Conservation (phyloP, 75 land plant species). For the Selaginella tamariscina region DNA sequence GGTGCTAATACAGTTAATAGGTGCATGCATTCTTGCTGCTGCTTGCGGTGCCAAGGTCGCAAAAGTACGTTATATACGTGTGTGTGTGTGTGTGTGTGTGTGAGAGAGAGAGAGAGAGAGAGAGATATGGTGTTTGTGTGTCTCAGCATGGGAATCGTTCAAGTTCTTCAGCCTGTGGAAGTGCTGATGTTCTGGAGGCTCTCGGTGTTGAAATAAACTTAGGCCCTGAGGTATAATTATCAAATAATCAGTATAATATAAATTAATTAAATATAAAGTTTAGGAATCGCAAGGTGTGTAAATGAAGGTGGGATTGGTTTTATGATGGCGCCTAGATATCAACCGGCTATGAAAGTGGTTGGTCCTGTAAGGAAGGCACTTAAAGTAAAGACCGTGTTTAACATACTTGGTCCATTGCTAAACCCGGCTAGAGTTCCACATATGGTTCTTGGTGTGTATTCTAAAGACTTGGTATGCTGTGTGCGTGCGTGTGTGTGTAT, state of each 20-base stretch:
- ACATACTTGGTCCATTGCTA: conserved; percentile 90
- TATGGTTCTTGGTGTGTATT: conserved; percentile 90
- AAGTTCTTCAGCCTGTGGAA: conserved; percentile 95
- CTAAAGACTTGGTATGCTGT: conserved; percentile 56
- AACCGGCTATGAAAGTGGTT: conserved; percentile 88
- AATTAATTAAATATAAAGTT: too few relatives aligned
- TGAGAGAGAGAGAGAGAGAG: not conserved
- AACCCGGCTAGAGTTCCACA: conserved; percentile 82
- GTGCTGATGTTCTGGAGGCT: conserved; percentile 89
- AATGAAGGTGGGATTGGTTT: conserved; percentile 80
- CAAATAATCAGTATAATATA: too few relatives aligned
- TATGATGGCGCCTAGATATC: conserved; percentile 82
- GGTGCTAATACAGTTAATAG: conserved; percentile 94
- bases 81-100: not conserved
- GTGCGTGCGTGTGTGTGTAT: not conserved
- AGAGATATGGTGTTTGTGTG: not conserved
- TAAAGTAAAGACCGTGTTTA: conserved; percentile 83
- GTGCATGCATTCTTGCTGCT: conserved; percentile 84
- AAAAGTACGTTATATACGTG: conserved; percentile 35
- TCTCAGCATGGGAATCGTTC: conserved; percentile 85
- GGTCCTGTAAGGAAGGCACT: conserved; percentile 81
- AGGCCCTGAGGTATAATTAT: conserved; percentile 81
- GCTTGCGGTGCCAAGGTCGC: conserved; percentile 89
- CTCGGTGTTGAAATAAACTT: conserved; percentile 68
- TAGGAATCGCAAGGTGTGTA: conserved; percentile 62